phyloP scores from a whole-genome alignment of 2,329 filamentous ascomycete genomes.

The Plectosphaerella plurivora region DNA sequence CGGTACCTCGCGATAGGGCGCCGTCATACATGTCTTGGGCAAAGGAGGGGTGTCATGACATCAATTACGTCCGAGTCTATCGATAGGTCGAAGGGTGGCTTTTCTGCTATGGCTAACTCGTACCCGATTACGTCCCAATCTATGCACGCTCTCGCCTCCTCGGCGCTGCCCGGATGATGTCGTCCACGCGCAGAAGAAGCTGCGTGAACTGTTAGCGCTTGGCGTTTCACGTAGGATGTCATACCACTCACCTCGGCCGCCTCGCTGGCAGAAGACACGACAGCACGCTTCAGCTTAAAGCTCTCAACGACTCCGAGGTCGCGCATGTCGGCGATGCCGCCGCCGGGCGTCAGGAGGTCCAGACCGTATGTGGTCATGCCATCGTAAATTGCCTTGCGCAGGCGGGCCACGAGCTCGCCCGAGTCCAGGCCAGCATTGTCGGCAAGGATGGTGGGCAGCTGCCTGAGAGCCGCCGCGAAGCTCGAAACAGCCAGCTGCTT shows the following conservation, averaged over 20 bases:
- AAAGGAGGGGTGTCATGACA: too few relatives aligned
- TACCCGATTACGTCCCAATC: conserved; percentile 15
- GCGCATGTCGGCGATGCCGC: conserved; percentile 92
- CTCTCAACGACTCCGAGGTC: conserved; percentile 94
- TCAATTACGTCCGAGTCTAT: too few relatives aligned
- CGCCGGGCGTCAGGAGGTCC: conserved; percentile 83
- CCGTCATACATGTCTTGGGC: too few relatives aligned
- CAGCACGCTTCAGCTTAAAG: conserved; percentile 98
- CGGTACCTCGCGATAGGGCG: too few relatives aligned
- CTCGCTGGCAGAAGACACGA: conserved; percentile 93
- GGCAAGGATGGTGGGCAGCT: conserved; percentile 92
- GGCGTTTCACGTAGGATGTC: conserved; percentile 14
- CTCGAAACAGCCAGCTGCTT: conserved; percentile 89
- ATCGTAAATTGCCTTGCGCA: conserved; percentile 92
- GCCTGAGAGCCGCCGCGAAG: conserved; percentile 83
- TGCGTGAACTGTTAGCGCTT: conserved; percentile 27
- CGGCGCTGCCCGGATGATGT: conserved; percentile 93
- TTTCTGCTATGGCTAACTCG: background rate
- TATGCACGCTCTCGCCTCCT: conserved; percentile 73
- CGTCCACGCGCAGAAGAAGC: conserved; percentile 90
- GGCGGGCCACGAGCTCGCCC: conserved; percentile 83
- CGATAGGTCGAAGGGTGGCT: background rate
- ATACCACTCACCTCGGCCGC: conserved; percentile 75
- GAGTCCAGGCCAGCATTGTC: conserved; percentile 97
- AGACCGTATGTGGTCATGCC: conserved; percentile 89